Base-by-base conservation (phyloP, 1,284 basidiomycete genomes). In the Xerocomus amazonicus region DNA sequence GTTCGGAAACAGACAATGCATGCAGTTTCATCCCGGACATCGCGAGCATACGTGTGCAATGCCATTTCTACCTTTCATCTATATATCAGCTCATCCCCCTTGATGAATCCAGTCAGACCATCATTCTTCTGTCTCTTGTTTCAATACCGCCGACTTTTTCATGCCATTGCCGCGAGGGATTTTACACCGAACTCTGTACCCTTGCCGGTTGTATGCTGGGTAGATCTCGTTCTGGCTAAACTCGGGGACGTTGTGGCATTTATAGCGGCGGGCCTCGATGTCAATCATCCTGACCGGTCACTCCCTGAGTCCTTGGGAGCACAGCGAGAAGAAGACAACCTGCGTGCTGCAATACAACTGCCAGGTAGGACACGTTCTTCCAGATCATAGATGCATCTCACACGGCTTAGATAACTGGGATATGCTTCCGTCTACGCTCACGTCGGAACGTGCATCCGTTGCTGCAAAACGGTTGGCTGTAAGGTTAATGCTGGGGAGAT, bases 301-400 rank as follows among this genome's bases (percentile, higher is more conserved):
- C 48, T 62, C 32, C 59, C 70, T 7, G 53, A 66, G 14, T 64
- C 60, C 43, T 59, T 83, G 48, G 59, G 56, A 47, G 62, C 54
- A 28, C 74, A 77, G 43, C 70, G 70, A 48, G 73, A 78, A 32
- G 73, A 78, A 16, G 76, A 80, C 50, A 67, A 65, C 46, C 59
- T 87, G 28, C 73, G 73, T 36, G 83, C 83, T 38, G 79, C 81
- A 2, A 68, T 76, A 16, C 85, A 88, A 56, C 64, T 90, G 14
- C 86, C 87, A 49, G 73, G 87, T 84, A 63, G 53, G 37, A 17
- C 28, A 29, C 36, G n/a, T 44, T 26, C n/a, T 41, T 28, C 14
- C 4, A 26, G 41, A 35, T 45, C 43, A 29, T 47, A 38, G 9
- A 40, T 47, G 32, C 12, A 46, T 50, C 55, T 55, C 28, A 54